Evolutionary conservation across 2,329 filamentous ascomycete genomes (phyloP), one percentile per base, ranked within the genome.

Genomic region (Curvularia eragrostidis): DNA sequence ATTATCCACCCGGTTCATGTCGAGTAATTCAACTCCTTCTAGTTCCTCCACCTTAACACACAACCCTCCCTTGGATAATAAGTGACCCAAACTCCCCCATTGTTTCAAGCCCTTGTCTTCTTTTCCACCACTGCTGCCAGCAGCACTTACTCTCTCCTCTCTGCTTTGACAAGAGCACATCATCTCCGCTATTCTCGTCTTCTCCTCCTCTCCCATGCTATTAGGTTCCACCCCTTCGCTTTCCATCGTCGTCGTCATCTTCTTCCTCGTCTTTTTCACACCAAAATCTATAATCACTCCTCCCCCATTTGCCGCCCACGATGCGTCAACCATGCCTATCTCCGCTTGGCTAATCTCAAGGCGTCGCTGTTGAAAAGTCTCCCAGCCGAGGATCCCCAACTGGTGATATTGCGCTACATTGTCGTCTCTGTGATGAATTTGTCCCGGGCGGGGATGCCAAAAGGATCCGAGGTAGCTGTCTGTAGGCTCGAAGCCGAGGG

Each of bases 371-470:
- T 54, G 32, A 34, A 19, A 42, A 3, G 5, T 32, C 3, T 46
- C 41, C 51, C 56, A 54, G 15, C 51, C 51, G 6, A 42, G n/a
- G 1, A 15, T 41, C 13, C 52, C 51, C 8, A 7, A 24, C 19
- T 15, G 23, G 9, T 24, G 34, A 7, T 54, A 50, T 5, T 47
- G 19, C 3, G 2, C 3, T 1, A 50, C 41, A 1, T 32, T 30
- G n/a, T 58, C 56, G 5, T 38, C n/a, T 18, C 32, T 19, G 41
- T 58, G 56, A 28, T 58, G 56, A 3, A 54, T 21, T 8, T 26
- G 32, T 9, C 39, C 47, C 7, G 18, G 23, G 12, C 23, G 12
- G 8, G 9, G 15, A 2, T 26, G 23, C 50, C 44, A 49, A 8
- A 9, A 15, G 8, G 32, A 12, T 2, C 24, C 21, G 7, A 21